Percentiles rank a stretch among this genome's conserved stretches.
These are phyloP conservation scores for Backusella sp. DNA, from an alignment of 192 early-diverging fungal genomes.

Conservation along the genomic window DNA sequence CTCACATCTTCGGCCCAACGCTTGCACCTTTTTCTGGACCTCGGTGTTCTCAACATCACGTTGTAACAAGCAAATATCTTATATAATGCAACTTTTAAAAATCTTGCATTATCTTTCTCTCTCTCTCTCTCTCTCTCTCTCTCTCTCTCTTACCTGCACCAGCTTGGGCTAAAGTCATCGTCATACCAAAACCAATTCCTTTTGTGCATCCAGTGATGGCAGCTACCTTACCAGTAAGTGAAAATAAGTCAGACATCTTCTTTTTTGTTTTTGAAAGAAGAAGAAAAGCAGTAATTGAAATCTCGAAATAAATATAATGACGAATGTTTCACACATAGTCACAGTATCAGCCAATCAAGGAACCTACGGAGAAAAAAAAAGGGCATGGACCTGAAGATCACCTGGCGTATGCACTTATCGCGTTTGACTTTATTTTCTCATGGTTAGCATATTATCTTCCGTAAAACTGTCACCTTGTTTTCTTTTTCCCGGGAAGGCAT, in stretches of 20 bases:
- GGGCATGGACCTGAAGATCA: background rate
- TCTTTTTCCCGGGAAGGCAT: background rate
- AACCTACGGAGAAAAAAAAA: background rate
- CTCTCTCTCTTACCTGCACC: slow-evolving; percentile 22
- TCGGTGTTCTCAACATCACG: background rate
- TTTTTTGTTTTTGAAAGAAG: background rate
- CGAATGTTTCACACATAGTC: background rate
- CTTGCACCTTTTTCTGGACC: background rate
- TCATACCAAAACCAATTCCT: slow-evolving; percentile 26
- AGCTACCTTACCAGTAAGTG: slow-evolving; percentile 21
- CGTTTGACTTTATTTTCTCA: background rate
- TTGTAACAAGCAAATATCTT: background rate
- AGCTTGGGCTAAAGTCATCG: slow-evolving; percentile 25
- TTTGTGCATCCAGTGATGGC: slow-evolving; percentile 23
- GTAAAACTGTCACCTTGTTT: background rate
- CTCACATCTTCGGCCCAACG: background rate
- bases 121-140: background rate
- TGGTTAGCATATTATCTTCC: background rate
- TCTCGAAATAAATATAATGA: background rate
- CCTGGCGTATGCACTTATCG: background rate
- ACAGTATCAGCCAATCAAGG: background rate
- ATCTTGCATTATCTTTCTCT: background rate
- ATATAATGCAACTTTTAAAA: background rate
- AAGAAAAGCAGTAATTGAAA: background rate
- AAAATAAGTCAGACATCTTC: slow-evolving; percentile 17